Conservation (phyloP, 2,329 filamentous ascomycete species). For the Monosporascus sp. region DNA sequence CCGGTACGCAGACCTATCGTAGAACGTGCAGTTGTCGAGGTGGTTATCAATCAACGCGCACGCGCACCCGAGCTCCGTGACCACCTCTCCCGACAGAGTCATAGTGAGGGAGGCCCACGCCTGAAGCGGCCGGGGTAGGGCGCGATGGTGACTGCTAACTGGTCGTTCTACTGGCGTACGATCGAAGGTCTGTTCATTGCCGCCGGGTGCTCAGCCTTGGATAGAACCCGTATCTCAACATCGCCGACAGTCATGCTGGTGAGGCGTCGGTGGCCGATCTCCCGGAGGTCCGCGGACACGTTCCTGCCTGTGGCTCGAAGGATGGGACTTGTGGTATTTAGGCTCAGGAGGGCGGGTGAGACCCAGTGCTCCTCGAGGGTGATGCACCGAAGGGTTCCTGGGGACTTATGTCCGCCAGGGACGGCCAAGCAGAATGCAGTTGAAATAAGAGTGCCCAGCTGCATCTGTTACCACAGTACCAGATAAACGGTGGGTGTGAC, state of each 20-base stretch:
- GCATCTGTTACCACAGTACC: too few species aligned
- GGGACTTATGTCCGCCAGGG: too few species aligned
- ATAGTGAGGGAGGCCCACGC: constrained; percentile 18
- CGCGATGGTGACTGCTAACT: not conserved
- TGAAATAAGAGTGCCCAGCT: too few species aligned
- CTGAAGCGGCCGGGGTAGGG: not conserved
- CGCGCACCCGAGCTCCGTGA: constrained; percentile 26
- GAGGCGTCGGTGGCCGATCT: not conserved
- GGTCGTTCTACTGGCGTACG: not conserved
- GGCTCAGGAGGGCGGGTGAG: not conserved
- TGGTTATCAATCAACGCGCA: constrained; percentile 28
- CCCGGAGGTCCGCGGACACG: not conserved
- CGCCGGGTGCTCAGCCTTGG: not conserved
- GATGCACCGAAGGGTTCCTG: not conserved
- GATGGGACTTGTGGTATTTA: not conserved
- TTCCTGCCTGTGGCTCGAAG: not conserved
- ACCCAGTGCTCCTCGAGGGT: not conserved
- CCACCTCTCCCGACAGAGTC: constrained; percentile 20
- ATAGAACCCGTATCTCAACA: not conserved
- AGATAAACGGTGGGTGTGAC: too few species aligned
- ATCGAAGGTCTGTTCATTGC: not conserved
- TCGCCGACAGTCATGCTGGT: not conserved
- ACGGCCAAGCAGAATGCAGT: too few species aligned
- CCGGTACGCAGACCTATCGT: constrained; percentile 24
- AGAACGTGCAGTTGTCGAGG: constrained; percentile 21